These are phyloP conservation scores for Coleophoma cylindrospora DNA, from an alignment of 2,329 filamentous ascomycete species.

Conservation along the genomic window DNA sequence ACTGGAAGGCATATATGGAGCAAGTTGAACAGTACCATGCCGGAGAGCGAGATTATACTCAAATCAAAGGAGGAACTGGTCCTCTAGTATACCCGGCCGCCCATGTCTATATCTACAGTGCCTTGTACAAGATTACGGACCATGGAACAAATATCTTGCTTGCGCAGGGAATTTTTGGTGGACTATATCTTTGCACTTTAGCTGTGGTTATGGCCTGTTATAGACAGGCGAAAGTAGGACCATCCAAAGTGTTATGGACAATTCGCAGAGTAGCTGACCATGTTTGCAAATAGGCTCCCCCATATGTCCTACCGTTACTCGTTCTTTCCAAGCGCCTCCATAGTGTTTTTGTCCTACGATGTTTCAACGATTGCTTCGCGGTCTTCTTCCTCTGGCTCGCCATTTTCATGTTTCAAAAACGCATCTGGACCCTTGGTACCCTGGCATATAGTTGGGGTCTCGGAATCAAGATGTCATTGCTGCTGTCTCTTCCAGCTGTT, in stretches of 20 bases:
- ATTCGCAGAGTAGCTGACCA: conserved; percentile 4
- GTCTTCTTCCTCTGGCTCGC: conserved; percentile 76
- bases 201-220: conserved; percentile 81
- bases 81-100: conserved; percentile 92
- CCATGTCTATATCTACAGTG: conserved; percentile 87
- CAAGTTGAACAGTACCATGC: conserved; percentile 74
- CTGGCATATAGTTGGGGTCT: conserved; percentile 73
- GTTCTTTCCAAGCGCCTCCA: conserved; percentile 88
- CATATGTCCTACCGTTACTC: conserved; percentile 81
- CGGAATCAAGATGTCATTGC: conserved; percentile 91
- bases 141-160: conserved; percentile 68
- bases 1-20: conserved; percentile 97
- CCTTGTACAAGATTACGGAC: conserved; percentile 73
- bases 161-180: conserved; percentile 81
- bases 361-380: conserved; percentile 95
- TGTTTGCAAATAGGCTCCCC: conserved; percentile 55
- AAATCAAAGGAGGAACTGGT: conserved; percentile 82
- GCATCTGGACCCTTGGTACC: conserved; percentile 68
- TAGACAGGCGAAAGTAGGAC: conserved; percentile 59
- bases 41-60: conserved; percentile 84
- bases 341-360: conserved; percentile 84
- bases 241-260: not conserved
- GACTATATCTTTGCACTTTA: conserved; percentile 72
- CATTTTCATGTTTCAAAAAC: conserved; percentile 72
- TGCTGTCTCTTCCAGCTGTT: conserved; percentile 78